phyloP scores from a whole-genome alignment of 1,139 yeast species.

The Wickerhamomyces sp. region DNA sequence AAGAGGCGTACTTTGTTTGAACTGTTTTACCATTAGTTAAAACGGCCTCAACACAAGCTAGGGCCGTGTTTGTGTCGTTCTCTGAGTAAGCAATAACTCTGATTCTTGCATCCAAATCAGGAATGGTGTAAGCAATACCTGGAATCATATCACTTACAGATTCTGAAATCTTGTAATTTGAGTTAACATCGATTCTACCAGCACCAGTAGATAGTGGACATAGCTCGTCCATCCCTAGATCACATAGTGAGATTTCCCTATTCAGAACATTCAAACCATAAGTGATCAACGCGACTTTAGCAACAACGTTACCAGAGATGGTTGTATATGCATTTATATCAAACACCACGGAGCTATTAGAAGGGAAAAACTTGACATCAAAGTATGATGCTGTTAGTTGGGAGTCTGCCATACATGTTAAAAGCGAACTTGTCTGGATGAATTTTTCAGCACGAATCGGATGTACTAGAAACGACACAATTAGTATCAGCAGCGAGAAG shows the following conservation, averaged over 20 bases:
- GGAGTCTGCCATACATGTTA: conserved; percentile 91
- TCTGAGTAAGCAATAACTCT: conserved; percentile 60
- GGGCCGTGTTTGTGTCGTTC: conserved; percentile 39
- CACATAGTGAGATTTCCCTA: conserved; percentile 60
- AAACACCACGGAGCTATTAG: conserved; percentile 55
- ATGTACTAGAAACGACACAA: not conserved
- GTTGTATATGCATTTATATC: conserved; percentile 78
- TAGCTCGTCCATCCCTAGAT: conserved; percentile 47
- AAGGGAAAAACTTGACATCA: conserved; percentile 69
- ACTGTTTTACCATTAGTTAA: conserved; percentile 90
- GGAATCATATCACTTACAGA: conserved; percentile 58
- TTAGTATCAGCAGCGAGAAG: not conserved
- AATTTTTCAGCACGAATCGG: conserved; percentile 16
- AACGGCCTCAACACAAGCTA: conserved; percentile 93
- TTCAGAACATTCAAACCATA: conserved; percentile 76
- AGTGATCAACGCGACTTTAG: conserved; percentile 63
- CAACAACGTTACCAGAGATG: conserved; percentile 68
- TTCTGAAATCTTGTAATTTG: conserved; percentile 42
- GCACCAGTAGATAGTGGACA: conserved; percentile 87
- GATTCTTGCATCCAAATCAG: conserved; percentile 92
- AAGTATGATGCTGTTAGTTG: conserved; percentile 85
- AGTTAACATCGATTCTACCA: conserved; percentile 76
- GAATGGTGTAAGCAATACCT: conserved; percentile 79
- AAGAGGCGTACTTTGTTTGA: conserved; percentile 88
- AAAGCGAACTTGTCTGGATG: conserved; percentile 57